phyloP scores from a whole-genome alignment of 2,329 filamentous ascomycete genomes.

The Nectriaceae sp. region DNA sequence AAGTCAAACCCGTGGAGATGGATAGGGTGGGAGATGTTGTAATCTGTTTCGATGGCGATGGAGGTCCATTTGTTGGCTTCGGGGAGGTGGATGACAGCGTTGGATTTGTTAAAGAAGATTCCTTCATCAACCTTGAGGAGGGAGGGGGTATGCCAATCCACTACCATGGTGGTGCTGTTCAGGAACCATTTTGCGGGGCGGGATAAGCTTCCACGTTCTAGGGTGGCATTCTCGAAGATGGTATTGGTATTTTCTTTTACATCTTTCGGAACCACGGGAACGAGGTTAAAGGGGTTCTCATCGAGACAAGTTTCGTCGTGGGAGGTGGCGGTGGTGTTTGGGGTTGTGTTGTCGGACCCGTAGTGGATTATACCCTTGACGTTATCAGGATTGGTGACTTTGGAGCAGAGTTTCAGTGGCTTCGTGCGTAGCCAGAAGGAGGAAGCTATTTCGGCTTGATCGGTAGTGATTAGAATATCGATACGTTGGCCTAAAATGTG shows the following conservation, averaged over 20 bases:
- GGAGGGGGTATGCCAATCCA: constrained; percentile 34
- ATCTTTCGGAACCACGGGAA: constrained; percentile 36
- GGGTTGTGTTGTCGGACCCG: constrained; percentile 22
- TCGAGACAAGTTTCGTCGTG: constrained; percentile 35
- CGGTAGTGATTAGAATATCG: constrained; percentile 47
- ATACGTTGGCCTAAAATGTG: constrained; percentile 49
- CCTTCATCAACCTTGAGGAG: constrained; percentile 24
- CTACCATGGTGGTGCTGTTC: constrained; percentile 34
- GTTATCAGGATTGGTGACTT: constrained; percentile 41
- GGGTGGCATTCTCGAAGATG: constrained; percentile 28
- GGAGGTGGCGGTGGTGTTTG: constrained; percentile 11
- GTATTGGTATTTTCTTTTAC: constrained; percentile 32
- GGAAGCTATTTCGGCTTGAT: constrained; percentile 31
- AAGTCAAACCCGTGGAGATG: constrained; percentile 41
- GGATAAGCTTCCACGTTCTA: constrained; percentile 16
- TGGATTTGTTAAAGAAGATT: constrained; percentile 20
- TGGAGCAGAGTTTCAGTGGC: constrained; percentile 42
- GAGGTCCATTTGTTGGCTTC: constrained; percentile 32
- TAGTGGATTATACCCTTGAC: constrained; percentile 53
- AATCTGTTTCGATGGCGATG: constrained; percentile 28
- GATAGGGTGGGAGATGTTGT: constrained; percentile 34
- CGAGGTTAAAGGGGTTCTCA: constrained; percentile 33
- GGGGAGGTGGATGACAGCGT: constrained; percentile 32
- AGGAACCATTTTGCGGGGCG: constrained; percentile 45
- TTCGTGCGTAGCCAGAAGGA: constrained; percentile 53